These are phyloP conservation scores for Xerocomus minutiporus DNA, from an alignment of 1,284 basidiomycete genomes.

Conservation along the genomic window DNA sequence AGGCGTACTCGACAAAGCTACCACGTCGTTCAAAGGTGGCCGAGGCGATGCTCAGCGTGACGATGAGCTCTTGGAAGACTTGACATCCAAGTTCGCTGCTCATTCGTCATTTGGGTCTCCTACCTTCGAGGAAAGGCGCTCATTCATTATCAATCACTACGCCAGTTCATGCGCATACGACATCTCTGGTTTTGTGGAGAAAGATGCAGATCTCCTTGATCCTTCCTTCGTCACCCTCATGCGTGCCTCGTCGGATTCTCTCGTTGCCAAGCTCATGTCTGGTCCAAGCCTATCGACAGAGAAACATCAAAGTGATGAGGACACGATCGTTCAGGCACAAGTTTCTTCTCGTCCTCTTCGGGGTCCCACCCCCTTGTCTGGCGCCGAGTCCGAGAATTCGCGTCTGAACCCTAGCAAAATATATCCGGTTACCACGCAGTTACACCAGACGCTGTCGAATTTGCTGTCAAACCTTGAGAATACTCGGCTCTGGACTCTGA, in stretches of 20 bases:
- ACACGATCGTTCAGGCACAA: slow-evolving; percentile 88
- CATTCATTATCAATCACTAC: slow-evolving; percentile 89
- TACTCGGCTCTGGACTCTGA: slow-evolving; percentile 71
- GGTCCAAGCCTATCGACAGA: slow-evolving; percentile 86
- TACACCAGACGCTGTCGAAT: slow-evolving; percentile 75
- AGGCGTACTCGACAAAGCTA: slow-evolving; percentile 73
- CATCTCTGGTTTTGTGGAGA: slow-evolving; percentile 70
- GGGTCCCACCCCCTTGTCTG: slow-evolving; percentile 47
- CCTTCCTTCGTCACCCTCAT: slow-evolving; percentile 80
- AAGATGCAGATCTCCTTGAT: slow-evolving; percentile 82
- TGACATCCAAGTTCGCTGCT: slow-evolving; percentile 66
- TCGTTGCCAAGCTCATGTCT: slow-evolving; percentile 82
- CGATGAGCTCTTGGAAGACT: slow-evolving; percentile 68
- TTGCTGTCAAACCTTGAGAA: slow-evolving; percentile 63
- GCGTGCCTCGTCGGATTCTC: slow-evolving; percentile 66
- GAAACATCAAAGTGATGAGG: slow-evolving; percentile 76
- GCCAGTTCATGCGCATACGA: slow-evolving; percentile 78
- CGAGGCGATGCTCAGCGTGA: slow-evolving; percentile 69
- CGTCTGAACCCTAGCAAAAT: slow-evolving; percentile 68
- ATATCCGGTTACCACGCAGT: slow-evolving; percentile 78
- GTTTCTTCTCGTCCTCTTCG: slow-evolving; percentile 72
- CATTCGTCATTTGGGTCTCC: slow-evolving; percentile 72
- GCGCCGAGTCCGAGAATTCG: slow-evolving; percentile 38
- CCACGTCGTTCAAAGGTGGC: slow-evolving; percentile 69
- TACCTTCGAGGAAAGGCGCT: slow-evolving; percentile 37